Conservation (phyloP, 176 grass and related monocot species). For the Cymbopogon citratus region DNA sequence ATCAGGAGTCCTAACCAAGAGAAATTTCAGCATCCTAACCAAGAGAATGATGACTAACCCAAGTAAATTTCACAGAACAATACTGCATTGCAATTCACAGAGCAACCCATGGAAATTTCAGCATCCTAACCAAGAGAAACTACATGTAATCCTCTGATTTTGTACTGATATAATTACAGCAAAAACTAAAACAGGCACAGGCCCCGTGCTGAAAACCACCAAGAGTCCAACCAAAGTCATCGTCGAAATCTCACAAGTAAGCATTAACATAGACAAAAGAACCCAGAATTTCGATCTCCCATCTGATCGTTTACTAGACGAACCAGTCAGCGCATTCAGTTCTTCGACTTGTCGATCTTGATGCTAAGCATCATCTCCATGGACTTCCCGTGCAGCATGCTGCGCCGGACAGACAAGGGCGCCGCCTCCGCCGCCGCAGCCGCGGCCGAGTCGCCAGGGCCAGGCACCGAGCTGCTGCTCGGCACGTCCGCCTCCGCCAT, state of each 20-base stretch:
- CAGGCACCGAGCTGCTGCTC: not conserved
- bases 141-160: too few species aligned
- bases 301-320: not conserved
- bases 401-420: not conserved
- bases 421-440: not conserved
- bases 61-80: too few species aligned
- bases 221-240: not conserved
- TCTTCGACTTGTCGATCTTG: not conserved
- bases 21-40: too few species aligned
- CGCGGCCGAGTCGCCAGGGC: not conserved
- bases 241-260: not conserved
- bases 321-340: not conserved
- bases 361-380: not conserved
- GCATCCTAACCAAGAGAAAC: too few species aligned
- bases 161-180: not conserved
- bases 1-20: too few species aligned
- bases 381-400: not conserved
- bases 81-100: too few species aligned
- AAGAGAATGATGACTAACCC: too few species aligned
- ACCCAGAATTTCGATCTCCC: not conserved
- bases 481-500: not conserved
- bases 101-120: too few species aligned
- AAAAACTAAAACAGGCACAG: not conserved
- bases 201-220: not conserved
- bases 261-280: not conserved